Evolutionary conservation across 2,329 filamentous ascomycete genomes (phyloP).

Genomic region (Arthrocladium fulminans): DNA sequence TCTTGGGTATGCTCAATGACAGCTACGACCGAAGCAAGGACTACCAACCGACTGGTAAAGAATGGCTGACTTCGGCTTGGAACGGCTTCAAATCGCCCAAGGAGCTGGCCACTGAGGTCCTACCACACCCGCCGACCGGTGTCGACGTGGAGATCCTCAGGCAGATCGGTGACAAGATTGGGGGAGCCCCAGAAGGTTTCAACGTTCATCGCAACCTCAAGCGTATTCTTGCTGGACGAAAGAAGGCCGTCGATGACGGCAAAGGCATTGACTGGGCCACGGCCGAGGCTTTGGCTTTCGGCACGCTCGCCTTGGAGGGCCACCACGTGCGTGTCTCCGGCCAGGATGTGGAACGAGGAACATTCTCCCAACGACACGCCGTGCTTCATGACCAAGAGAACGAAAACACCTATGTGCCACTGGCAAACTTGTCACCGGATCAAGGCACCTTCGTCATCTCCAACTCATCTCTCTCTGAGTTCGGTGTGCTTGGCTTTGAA

Average conservation of each 20-base stretch:
- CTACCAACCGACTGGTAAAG: slow-evolving; percentile 90
- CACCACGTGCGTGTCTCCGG: slow-evolving; percentile 96
- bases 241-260: slow-evolving; percentile 86
- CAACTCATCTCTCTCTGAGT: slow-evolving; percentile 80
- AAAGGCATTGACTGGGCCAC: slow-evolving; percentile 97
- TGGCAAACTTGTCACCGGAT: slow-evolving; percentile 80
- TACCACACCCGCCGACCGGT: slow-evolving; percentile 82
- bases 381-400: slow-evolving; percentile 97
- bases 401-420: slow-evolving; percentile 83
- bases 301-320: slow-evolving; percentile 79
- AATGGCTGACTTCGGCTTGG: slow-evolving; percentile 98
- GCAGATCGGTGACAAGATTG: slow-evolving; percentile 74
- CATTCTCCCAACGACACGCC: slow-evolving; percentile 94
- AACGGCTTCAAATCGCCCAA: slow-evolving; percentile 99
- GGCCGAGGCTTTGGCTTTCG: slow-evolving; percentile 90
- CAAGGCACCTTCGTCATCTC: slow-evolving; percentile 95
- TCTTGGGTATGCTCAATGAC: slow-evolving; percentile 97
- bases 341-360: slow-evolving; percentile 98
- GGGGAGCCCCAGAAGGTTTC: slow-evolving; percentile 73
- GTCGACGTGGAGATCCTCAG: slow-evolving; percentile 64
- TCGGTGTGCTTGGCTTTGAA: slow-evolving; percentile 81
- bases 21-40: slow-evolving; percentile 97
- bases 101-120: slow-evolving; percentile 85
- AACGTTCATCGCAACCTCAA: slow-evolving; percentile 89
- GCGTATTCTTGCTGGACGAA: slow-evolving; percentile 81